phyloP scores from a whole-genome alignment of 768 basidiomycete species.

The Suillus decipiens region DNA sequence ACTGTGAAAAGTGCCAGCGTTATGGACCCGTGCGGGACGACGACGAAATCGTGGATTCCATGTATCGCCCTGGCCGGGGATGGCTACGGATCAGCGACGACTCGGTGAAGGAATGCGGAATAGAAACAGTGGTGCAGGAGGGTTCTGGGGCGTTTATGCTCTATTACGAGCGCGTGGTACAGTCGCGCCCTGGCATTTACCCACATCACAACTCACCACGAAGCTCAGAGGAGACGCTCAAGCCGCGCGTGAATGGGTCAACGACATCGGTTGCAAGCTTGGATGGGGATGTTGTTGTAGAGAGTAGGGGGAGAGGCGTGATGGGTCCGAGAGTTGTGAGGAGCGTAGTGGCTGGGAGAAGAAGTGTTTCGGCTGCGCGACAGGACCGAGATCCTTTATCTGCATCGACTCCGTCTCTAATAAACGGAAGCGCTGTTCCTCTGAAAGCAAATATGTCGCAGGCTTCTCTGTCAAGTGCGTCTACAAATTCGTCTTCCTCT shows the following conservation, averaged over 20 bases:
- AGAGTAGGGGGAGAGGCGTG: constrained; percentile 22
- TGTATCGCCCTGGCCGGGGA: constrained; percentile 51
- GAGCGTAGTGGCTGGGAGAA: constrained; percentile 52
- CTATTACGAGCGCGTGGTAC: constrained; percentile 81
- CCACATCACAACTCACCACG: constrained; percentile 38
- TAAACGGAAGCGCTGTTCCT: constrained; percentile 28
- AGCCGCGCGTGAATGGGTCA: constrained; percentile 53
- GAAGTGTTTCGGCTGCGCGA: constrained; percentile 39
- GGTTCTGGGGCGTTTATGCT: constrained; percentile 85
- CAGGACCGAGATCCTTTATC: constrained; percentile 29
- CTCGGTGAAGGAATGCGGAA: constrained; percentile 70
- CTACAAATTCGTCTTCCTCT: constrained; percentile 15
- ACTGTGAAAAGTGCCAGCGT: constrained; percentile 46
- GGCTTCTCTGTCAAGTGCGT: constrained; percentile 11
- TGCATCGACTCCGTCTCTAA: constrained; percentile 13
- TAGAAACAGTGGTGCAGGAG: constrained; percentile 73
- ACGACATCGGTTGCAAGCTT: constrained; percentile 47
- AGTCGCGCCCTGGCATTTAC: constrained; percentile 36
- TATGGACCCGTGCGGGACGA: constrained; percentile 62
- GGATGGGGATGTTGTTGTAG: constrained; percentile 18
- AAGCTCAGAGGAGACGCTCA: constrained; percentile 68
- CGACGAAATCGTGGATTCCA: constrained; percentile 38
- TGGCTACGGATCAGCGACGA: constrained; percentile 94
- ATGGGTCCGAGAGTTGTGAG: constrained; percentile 55
- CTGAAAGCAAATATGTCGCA: constrained; percentile 22